Percentiles rank a stretch among this genome's conserved stretches.
Conservation (phyloP, 2,329 filamentous ascomycete species). For the Hypoxylon sp. region DNA sequence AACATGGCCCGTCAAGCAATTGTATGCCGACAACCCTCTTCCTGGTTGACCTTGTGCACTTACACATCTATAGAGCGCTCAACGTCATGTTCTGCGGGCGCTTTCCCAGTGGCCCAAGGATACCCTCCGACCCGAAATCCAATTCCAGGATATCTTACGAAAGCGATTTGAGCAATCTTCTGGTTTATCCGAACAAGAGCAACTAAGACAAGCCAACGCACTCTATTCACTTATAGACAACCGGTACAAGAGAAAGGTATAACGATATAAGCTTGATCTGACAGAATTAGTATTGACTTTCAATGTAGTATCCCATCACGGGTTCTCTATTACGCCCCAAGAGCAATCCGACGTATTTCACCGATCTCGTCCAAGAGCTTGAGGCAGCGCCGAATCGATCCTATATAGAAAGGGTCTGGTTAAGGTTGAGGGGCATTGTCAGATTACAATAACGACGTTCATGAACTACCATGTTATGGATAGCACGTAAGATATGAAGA, state of each 20-base stretch:
- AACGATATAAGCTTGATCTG: not conserved
- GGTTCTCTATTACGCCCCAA: slow-evolving; percentile 69
- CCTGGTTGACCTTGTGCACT: slow-evolving; percentile 9
- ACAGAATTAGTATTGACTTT: not conserved
- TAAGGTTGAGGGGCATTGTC: slow-evolving; percentile 72
- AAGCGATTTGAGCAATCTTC: slow-evolving; percentile 60
- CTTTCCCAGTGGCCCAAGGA: slow-evolving; percentile 75
- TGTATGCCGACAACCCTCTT: slow-evolving; percentile 41
- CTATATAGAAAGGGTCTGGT: slow-evolving; percentile 66
- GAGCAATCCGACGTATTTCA: slow-evolving; percentile 76
- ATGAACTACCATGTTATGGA: not conserved
- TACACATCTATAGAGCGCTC: slow-evolving; percentile 57
- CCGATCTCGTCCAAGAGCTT: slow-evolving; percentile 72
- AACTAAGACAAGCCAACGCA: slow-evolving; percentile 71
- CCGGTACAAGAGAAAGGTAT: slow-evolving; percentile 70
- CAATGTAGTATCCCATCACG: slow-evolving; percentile 62
- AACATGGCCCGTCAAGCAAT: slow-evolving; percentile 50
- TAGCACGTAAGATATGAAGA: slow-evolving; percentile 20
- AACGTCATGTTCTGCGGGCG: slow-evolving; percentile 65
- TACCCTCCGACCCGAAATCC: slow-evolving; percentile 72
- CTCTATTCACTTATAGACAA: slow-evolving; percentile 72
- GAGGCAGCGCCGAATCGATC: slow-evolving; percentile 73
- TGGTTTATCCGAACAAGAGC: slow-evolving; percentile 61
- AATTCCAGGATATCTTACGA: slow-evolving; percentile 71
- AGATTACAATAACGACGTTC: slow-evolving; percentile 64